Evolutionary conservation across 2,329 filamentous ascomycete genomes (phyloP).

Genomic region (Fusarium keratoplasticum): DNA sequence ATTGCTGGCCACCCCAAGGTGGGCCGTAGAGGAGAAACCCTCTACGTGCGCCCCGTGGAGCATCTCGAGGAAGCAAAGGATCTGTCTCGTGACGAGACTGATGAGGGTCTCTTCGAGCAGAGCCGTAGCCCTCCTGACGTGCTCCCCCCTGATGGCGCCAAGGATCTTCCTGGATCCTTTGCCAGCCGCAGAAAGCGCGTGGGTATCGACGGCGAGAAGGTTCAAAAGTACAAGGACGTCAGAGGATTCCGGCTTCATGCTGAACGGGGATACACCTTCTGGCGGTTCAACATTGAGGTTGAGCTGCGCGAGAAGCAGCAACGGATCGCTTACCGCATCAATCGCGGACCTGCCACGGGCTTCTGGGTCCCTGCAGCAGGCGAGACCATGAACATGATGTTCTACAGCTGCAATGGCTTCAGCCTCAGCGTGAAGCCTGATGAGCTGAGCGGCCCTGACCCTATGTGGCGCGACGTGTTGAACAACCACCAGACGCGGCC

Average conservation of each 20-base stretch:
- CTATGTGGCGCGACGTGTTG: conserved; percentile 95
- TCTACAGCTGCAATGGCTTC: conserved; percentile 98
- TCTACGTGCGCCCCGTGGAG: conserved; percentile 92
- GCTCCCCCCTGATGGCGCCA: conserved; percentile 52
- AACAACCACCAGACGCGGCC: conserved; percentile 91
- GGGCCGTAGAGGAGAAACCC: conserved; percentile 83
- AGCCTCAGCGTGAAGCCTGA: conserved; percentile 82
- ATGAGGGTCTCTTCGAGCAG: conserved; percentile 84
- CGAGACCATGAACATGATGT: conserved; percentile 98
- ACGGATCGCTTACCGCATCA: conserved; percentile 95
- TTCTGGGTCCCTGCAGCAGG: conserved; percentile 94
- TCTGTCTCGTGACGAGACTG: conserved; percentile 81
- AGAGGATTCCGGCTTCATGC: conserved; percentile 84
- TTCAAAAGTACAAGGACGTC: conserved; percentile 85
- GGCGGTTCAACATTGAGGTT: conserved; percentile 95
- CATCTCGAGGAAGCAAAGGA: conserved; percentile 83
- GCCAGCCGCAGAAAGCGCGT: conserved; percentile 64
- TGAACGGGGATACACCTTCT: conserved; percentile 92
- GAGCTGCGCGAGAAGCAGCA: conserved; percentile 83
- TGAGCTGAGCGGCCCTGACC: conserved; percentile 90
- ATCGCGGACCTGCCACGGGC: conserved; percentile 85
- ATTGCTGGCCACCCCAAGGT: conserved; percentile 89
- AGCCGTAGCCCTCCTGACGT: conserved; percentile 66
- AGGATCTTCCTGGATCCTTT: conserved; percentile 65
- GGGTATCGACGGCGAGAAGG: conserved; percentile 80